phyloP scores from a whole-genome alignment of 352 stramenopile genomes.

The Globisporangium apiculatum region DNA sequence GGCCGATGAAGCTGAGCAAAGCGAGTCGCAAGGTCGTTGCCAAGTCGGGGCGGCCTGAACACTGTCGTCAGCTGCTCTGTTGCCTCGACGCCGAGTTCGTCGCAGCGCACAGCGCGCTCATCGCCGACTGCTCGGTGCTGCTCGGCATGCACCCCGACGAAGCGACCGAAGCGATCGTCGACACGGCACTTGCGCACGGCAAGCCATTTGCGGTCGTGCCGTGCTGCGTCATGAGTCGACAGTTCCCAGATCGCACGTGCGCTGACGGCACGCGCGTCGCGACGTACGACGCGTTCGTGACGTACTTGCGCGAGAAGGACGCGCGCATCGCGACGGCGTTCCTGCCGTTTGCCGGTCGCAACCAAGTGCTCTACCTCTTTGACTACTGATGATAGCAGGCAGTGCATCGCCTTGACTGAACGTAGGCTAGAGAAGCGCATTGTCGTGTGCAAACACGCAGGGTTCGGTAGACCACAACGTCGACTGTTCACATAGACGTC shows the following conservation, averaged over 20 bases:
- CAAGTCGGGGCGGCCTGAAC: constrained; percentile 26
- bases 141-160: constrained; percentile 95
- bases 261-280: constrained; percentile 56
- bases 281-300: constrained; percentile 78
- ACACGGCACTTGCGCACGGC: constrained; percentile 75
- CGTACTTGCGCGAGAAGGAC: constrained; percentile 80
- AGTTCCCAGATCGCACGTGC: constrained; percentile 80
- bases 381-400: constrained; percentile 21
- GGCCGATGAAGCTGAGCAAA: constrained; percentile 74
- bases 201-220: constrained; percentile 95
- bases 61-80: constrained; percentile 47
- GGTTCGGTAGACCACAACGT: neutral
- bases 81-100: constrained; percentile 55
- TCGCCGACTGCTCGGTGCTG: constrained; percentile 80
- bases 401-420: neutral
- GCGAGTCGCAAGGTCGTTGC: constrained; percentile 60
- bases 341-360: constrained; percentile 74
- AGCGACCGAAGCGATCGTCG: constrained; percentile 94
- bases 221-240: constrained; percentile 93
- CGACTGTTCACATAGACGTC: no score
- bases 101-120: constrained; percentile 38
- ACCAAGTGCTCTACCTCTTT: constrained; percentile 82
- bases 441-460: neutral
- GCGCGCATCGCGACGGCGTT: constrained; percentile 50
- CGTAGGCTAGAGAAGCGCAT: neutral